A percentile compares a stretch with the other conserved stretches of the same genome.
Evolutionary conservation across 495 filamentous ascomycete species (phyloP).

Genomic region (Chaetomidium leptoderma): DNA sequence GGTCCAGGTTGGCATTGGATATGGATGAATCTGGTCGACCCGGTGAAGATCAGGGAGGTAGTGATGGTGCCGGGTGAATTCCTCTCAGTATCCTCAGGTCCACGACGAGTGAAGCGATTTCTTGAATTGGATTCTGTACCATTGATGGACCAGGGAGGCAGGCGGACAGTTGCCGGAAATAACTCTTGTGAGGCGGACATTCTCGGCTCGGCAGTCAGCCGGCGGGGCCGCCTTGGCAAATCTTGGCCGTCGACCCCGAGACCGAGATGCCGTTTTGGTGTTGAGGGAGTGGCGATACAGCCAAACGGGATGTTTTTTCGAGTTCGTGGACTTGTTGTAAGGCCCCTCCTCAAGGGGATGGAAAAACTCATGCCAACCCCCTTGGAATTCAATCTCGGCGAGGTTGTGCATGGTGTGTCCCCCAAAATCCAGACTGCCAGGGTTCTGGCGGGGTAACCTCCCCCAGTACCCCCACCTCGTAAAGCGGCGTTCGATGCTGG

Average conservation of each 20-base stretch:
- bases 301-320: not conserved
- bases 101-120: too few species aligned
- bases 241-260: not conserved
- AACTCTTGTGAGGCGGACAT: slow-evolving; percentile 4
- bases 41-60: too few species aligned
- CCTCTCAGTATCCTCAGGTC: too few species aligned
- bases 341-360: too few species aligned
- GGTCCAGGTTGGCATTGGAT: slow-evolving; percentile 19
- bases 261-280: slow-evolving; percentile 4
- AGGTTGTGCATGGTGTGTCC: not conserved
- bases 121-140: not conserved
- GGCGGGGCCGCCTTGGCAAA: slow-evolving; percentile 18
- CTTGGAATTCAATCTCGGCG: not conserved
- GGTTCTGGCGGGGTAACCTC: slow-evolving; percentile 2
- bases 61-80: too few species aligned
- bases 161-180: not conserved
- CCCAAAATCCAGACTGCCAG: not conserved
- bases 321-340: not conserved
- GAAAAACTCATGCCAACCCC: too few species aligned
- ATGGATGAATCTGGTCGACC: not conserved
- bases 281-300: not conserved
- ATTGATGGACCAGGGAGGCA: too few species aligned
- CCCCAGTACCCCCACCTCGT: slow-evolving; percentile 4
- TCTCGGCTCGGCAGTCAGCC: slow-evolving; percentile 8
- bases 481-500: not conserved